Evolutionary conservation across 176 grass and related monocot species (phyloP).

Genomic region (Themeda triandra): DNA sequence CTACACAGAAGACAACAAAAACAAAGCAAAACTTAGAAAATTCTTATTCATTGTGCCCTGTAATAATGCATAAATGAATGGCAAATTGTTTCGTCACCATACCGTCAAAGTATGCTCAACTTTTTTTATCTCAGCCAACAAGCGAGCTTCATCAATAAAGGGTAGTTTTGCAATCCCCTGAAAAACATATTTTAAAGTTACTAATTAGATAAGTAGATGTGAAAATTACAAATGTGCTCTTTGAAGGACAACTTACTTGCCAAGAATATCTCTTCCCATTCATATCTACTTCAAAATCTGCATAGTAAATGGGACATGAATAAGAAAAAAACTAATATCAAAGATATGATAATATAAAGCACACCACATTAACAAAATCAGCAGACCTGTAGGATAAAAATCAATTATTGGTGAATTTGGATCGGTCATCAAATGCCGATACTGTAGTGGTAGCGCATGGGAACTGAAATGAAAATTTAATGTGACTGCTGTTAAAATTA

Average conservation of each 20-base stretch:
- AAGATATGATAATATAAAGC: not conserved
- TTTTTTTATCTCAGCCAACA: constrained; percentile 83
- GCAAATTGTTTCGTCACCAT: constrained; percentile 13
- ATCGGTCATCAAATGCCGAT: constrained; percentile 76
- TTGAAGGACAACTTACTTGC: constrained; percentile 63
- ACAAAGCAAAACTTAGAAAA: constrained; percentile 25
- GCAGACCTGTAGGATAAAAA: constrained; percentile 92
- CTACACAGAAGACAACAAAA: constrained; percentile 43
- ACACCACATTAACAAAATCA: constrained; percentile 1
- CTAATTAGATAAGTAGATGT: constrained; percentile 23
- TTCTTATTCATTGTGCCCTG: not conserved
- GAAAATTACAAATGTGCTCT: constrained; percentile 11
- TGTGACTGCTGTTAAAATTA: constrained; percentile 21
- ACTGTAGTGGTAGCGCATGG: constrained; percentile 85
- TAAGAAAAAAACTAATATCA: constrained; percentile 1
- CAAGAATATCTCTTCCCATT: constrained; percentile 96
- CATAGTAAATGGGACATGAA: not conserved
- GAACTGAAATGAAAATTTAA: constrained; percentile 70
- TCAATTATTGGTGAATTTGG: constrained; percentile 84
- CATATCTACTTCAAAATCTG: constrained; percentile 99
- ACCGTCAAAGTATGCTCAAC: constrained; percentile 95
- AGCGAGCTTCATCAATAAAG: constrained; percentile 88
- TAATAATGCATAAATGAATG: constrained; percentile 17
- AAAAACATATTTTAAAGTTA: constrained; percentile 28
- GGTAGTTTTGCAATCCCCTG: constrained; percentile 97